A percentile compares a stretch with the other conserved stretches of the same genome.
Evolutionary conservation across 495 filamentous ascomycete genomes (phyloP).

Genomic region (Cladorrhinum samala): DNA sequence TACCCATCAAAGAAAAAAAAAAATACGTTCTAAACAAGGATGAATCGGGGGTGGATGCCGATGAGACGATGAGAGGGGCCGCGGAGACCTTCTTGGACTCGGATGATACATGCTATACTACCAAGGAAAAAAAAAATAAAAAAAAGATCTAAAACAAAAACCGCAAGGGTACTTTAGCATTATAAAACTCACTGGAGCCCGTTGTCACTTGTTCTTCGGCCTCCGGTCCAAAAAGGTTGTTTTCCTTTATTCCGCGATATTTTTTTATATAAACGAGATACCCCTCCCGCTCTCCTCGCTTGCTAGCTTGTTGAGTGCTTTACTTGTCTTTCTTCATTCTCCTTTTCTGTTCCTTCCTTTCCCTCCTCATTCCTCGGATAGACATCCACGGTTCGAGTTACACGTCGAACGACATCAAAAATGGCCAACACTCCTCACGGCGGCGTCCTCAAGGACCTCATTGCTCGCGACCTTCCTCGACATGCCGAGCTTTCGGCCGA

Average conservation of each 20-base stretch:
- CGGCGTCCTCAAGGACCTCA: slow-evolving; percentile 92
- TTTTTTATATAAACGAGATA: not conserved
- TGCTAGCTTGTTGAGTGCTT: not conserved
- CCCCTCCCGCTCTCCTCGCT: not conserved
- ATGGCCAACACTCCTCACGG: slow-evolving; percentile 83
- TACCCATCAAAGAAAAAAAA: no score
- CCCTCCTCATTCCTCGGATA: not conserved
- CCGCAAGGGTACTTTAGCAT: no score
- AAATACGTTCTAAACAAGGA: no score
- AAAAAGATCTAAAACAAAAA: no score
- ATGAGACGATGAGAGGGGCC: no score
- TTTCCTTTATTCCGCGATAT: not conserved
- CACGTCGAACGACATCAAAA: slow-evolving; percentile 5
- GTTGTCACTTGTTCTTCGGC: no score
- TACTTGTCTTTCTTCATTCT: slow-evolving; percentile 3
- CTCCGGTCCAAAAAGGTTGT: no score
- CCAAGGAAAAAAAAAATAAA: no score
- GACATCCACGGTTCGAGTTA: not conserved
- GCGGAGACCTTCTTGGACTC: no score
- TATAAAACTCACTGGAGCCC: no score
- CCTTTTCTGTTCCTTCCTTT: not conserved
- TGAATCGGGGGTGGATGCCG: no score
- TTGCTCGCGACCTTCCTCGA: slow-evolving; percentile 80
- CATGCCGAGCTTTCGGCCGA: slow-evolving; percentile 71
- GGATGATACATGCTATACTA: no score